Evolutionary conservation across 305 asterid genomes (phyloP).

Genomic region (Solanum chacoense): DNA sequence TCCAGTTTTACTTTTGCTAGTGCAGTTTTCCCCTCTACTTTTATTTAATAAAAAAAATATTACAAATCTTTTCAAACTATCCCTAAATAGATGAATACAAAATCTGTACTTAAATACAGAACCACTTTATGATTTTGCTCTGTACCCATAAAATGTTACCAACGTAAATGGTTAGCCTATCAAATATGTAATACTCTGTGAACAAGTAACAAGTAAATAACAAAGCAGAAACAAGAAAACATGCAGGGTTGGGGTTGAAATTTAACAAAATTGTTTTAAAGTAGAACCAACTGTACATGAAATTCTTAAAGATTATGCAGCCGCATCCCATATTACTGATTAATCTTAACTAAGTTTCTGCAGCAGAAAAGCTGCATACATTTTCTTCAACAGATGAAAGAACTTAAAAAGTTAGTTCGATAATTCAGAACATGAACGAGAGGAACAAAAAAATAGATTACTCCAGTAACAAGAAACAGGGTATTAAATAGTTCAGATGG

Average conservation of each 20-base stretch:
- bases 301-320: neutral
- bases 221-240: neutral
- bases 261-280: neutral
- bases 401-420: neutral
- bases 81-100: neutral
- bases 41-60: no score
- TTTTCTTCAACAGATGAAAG: neutral
- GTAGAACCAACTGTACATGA: neutral
- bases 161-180: neutral
- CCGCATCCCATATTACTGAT: neutral
- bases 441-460: neutral
- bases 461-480: neutral
- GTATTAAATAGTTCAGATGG: neutral
- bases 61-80: neutral
- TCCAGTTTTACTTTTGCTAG: neutral
- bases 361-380: neutral
- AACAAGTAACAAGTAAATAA: neutral
- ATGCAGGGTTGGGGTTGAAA: neutral
- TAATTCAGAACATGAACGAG: neutral
- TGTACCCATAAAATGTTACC: neutral
- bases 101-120: neutral
- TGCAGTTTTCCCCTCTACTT: no score
- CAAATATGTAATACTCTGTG: neutral
- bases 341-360: neutral
- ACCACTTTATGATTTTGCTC: neutral